Base-by-base conservation (phyloP, 805 yeast species). In the Candida namnaoensis region DNA sequence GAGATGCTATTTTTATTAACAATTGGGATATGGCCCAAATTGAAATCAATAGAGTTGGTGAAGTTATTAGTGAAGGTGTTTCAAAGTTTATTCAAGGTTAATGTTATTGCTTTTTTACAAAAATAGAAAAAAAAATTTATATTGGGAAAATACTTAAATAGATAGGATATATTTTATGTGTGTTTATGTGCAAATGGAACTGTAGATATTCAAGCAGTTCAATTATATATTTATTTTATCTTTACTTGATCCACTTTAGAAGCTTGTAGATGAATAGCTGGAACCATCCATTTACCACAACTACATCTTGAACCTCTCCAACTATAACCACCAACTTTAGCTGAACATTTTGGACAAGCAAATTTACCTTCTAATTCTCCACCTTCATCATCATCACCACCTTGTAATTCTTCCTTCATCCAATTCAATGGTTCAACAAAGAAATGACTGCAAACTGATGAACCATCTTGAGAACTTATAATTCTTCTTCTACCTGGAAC, bases 281-380 rank as follows among this genome's bases (percentile, higher is more conserved):
- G 99, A 9, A 87, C 74, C 71, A 91, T 81, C 99, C 99, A 93
- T 52, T 77, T 78, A 3, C 97, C 97, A 61, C 99, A 93, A 44
- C 93, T 78, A 60, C 99, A 93, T 52, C 95, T 68, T 2, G 91
- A 78, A 0, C 99, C 99, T 53, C 81, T 85, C 99, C 99, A 93
- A 47, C 81, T 78, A 58, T 88, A 93, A 0, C 87, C 88, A 12
- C 99, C 99, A 3, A 93, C 76, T 63, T 91, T 93, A 13, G 84
- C 69, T 5, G 68, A 66, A 65, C 99, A 93, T 54, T 81, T 82
- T 3, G 93, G 93, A 60, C 99, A 93, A 10, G 64, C 59, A 36
- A 93, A 78, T 54, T 83, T 86, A 3, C 99, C 99, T 58, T 91
- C 97, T 8, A 93, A 53, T 40, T 79, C 83, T 3, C 33, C 33